Base-by-base conservation (phyloP, 1,284 basidiomycete genomes). In the Trichosporon inkin region DNA sequence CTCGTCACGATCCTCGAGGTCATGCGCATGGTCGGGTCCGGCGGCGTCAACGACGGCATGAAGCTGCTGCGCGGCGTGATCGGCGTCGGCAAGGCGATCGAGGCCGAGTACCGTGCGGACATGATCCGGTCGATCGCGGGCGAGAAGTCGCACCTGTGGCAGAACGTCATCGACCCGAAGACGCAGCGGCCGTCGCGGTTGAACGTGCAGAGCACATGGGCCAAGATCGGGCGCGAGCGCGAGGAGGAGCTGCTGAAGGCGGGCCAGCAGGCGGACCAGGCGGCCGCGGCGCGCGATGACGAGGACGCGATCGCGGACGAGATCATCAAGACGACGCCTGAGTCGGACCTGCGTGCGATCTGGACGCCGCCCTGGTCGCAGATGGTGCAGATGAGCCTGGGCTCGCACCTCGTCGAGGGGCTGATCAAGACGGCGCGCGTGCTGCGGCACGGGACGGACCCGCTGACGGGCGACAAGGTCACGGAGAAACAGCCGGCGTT, bases 401-500 rank as follows among this genome's bases (percentile, higher is more conserved):
- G 93, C 20, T 86, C 87, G 49, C 88, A 91, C 68, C 80, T 97
- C 40, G 85, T 97, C 3, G 86, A 92, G 66, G 85, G 85, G 58
- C 79, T 97, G 62, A 88, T 96, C 84, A 86, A 91, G 55, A 84
- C 88, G 1, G 91, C 94, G 1, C 85, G 84, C 56, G 87, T 98
- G n/a, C 81, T 81, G 52, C 82, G 92, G 58, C 17, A 84, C 82
- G 54, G 84, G 79, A 1, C 65, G 32, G 52, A 59, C 35, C 62
- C 55, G 22, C 14, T 24, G 49, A 14, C 67, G 90, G 88, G 34
- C 32, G 58, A 59, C 22, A 2, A 16, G 32, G 56, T 62, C 13
- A 79, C 82, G 40, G 93, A 98, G 78, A 80, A 82, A 16, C 95
- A 98, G 69, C 90, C 91, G 0, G 95, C 94, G 0, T 95, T 99